These are phyloP conservation scores for Grosmannia huntii DNA, from an alignment of 2,329 filamentous ascomycete species.

Conservation along the genomic window DNA sequence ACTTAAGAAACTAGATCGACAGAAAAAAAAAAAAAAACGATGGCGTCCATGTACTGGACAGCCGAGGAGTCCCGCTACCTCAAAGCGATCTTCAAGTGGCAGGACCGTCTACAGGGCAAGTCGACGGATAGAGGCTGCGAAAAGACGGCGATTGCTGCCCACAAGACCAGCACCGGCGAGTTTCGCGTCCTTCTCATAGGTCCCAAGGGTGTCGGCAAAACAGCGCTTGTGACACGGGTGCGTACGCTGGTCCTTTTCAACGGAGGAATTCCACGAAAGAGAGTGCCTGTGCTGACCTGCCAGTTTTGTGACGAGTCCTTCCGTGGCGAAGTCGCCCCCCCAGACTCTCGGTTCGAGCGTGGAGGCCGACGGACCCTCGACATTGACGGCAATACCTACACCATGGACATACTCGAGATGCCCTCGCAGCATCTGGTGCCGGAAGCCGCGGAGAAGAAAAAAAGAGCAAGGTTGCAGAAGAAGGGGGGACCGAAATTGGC, in stretches of 20 bases:
- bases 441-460: no score
- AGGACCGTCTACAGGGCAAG: slow-evolving; percentile 15
- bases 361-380: slow-evolving; percentile 22
- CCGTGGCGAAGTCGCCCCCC: neutral
- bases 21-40: neutral
- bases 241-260: neutral
- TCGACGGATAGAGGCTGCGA: slow-evolving; percentile 11
- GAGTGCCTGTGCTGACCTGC: neutral
- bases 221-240: slow-evolving; percentile 25
- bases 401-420: slow-evolving; percentile 25
- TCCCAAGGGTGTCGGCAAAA: slow-evolving; percentile 27
- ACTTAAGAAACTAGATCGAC: no score
- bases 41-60: slow-evolving; percentile 23
- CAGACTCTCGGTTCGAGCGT: slow-evolving; percentile 16
- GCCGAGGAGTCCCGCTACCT: slow-evolving; percentile 28
- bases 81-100: slow-evolving; percentile 26
- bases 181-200: slow-evolving; percentile 27
- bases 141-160: neutral
- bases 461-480: no score
- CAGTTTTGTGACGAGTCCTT: slow-evolving; percentile 22
- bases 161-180: slow-evolving; percentile 12
- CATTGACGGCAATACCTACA: slow-evolving; percentile 20
- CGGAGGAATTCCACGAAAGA: no score
- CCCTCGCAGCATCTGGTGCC: slow-evolving; percentile 6
- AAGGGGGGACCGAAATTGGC: no score